Evolutionary conservation across 306 rosid genomes (phyloP).

Genomic region (Rubus parviflorus): DNA sequence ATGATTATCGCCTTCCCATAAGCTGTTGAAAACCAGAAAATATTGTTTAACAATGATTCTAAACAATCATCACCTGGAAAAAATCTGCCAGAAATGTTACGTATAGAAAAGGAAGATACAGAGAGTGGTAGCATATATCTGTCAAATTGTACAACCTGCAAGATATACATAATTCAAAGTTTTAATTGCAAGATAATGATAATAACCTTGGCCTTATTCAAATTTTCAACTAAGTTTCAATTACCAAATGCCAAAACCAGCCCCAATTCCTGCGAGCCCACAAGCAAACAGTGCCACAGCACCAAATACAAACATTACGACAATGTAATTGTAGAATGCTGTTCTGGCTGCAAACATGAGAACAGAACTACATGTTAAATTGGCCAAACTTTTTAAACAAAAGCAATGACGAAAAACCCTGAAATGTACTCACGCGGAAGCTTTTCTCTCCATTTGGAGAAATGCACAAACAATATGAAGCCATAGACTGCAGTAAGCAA

Average conservation of each 20-base stretch:
- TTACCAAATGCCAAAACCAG: slow-evolving; percentile 68
- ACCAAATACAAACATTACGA: slow-evolving; percentile 55
- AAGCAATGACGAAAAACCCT: background rate
- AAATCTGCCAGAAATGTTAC: slow-evolving; percentile 66
- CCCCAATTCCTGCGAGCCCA: slow-evolving; percentile 51
- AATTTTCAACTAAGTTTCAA: background rate
- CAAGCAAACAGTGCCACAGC: slow-evolving; percentile 51
- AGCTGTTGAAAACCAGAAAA: background rate
- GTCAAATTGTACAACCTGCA: slow-evolving; percentile 70
- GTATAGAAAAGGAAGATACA: slow-evolving; percentile 70
- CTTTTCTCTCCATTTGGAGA: slow-evolving; percentile 77
- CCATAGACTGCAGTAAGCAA: slow-evolving; percentile 67
- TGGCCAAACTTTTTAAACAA: background rate
- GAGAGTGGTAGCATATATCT: slow-evolving; percentile 56
- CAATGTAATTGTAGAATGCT: slow-evolving; percentile 58
- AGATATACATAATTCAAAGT: background rate
- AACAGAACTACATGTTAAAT: slow-evolving; percentile 24
- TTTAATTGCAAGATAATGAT: slow-evolving; percentile 7
- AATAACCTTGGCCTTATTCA: background rate
- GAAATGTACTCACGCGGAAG: slow-evolving; percentile 60
- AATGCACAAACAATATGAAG: slow-evolving; percentile 68
- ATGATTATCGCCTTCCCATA: background rate
- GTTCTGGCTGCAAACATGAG: slow-evolving; percentile 64
- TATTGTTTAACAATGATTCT: background rate
- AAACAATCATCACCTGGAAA: slow-evolving; percentile 50